phyloP scores from a whole-genome alignment of 345 rosid genomes.

The Hibiscus tridactylites region DNA sequence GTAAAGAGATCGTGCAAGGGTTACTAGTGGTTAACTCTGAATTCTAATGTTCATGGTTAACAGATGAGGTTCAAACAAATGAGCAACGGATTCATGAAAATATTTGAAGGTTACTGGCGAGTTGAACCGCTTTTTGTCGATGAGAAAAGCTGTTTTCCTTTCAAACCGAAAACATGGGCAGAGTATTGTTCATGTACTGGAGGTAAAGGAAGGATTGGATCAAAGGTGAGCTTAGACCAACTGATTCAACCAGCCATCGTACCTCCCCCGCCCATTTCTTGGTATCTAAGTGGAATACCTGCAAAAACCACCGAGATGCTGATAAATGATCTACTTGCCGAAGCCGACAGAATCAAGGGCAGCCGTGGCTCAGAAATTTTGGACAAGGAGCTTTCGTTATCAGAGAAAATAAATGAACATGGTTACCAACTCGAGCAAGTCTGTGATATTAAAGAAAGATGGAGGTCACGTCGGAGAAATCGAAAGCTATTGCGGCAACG shows the following conservation, averaged over 20 bases:
- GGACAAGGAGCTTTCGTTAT: constrained; percentile 6
- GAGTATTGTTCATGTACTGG: constrained; percentile 55
- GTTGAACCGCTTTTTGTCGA: constrained; percentile 70
- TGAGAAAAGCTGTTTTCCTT: constrained; percentile 57
- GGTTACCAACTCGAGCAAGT: constrained; percentile 5
- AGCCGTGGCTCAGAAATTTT: constrained; percentile 14
- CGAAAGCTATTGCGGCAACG: constrained; percentile 26
- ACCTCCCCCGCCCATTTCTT: constrained; percentile 92
- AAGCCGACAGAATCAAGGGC: constrained; percentile 52
- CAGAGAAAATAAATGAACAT: not conserved
- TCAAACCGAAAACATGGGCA: constrained; percentile 56
- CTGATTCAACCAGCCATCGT: constrained; percentile 75
- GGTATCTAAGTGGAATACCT: constrained; percentile 93
- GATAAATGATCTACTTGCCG: constrained; percentile 64
- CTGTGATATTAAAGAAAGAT: constrained; percentile 59
- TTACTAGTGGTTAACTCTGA: not conserved
- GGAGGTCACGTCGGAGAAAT: constrained; percentile 53
- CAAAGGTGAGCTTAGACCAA: constrained; percentile 67
- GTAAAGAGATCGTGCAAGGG: not conserved
- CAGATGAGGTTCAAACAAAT: constrained; percentile 94
- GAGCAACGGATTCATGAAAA: constrained; percentile 81
- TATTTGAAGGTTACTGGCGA: constrained; percentile 81
- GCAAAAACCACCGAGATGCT: constrained; percentile 77
- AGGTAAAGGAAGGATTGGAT: constrained; percentile 82
- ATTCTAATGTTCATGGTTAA: constrained; percentile 12